Percentiles rank a stretch among this genome's conserved stretches.
phyloP scores from a whole-genome alignment of 2,329 filamentous ascomycete genomes.

The Fusarium virguliforme region DNA sequence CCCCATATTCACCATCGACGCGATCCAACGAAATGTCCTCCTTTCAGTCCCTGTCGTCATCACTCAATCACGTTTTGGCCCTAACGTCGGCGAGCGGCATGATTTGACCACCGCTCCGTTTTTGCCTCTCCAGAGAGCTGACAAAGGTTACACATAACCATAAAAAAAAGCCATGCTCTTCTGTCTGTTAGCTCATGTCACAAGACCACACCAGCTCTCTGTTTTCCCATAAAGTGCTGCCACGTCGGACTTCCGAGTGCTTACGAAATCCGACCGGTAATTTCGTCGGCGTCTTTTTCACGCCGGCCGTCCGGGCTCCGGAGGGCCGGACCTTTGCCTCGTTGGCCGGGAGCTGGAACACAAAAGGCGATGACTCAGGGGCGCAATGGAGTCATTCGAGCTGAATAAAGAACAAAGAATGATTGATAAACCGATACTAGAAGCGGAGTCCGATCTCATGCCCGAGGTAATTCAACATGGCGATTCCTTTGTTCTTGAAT shows the following conservation, averaged over 20 bases:
- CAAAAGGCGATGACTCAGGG: conserved; percentile 1
- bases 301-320: not conserved
- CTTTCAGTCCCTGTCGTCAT: conserved; percentile 36
- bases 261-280: conserved; percentile 17
- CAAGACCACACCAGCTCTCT: not conserved
- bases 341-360: not conserved
- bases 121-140: conserved; percentile 3
- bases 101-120: conserved; percentile 7
- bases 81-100: conserved; percentile 6
- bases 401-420: not conserved
- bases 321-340: not conserved
- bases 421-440: not conserved
- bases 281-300: not conserved
- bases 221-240: too few species aligned
- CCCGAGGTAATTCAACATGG: conserved; percentile 28
- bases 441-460: conserved; percentile 34
- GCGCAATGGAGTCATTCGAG: not conserved
- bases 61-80: conserved; percentile 27
- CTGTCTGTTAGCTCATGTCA: not conserved
- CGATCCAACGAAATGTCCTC: not conserved
- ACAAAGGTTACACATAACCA: conserved; percentile 27
- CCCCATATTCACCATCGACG: conserved; percentile 17
- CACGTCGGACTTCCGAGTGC: conserved; percentile 18
- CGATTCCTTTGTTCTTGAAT: not conserved
- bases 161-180: conserved; percentile 15